A percentile compares a stretch with the other conserved stretches of the same genome.
phyloP scores from a whole-genome alignment of 78 protist genomes.

The Pirum gemmata region DNA sequence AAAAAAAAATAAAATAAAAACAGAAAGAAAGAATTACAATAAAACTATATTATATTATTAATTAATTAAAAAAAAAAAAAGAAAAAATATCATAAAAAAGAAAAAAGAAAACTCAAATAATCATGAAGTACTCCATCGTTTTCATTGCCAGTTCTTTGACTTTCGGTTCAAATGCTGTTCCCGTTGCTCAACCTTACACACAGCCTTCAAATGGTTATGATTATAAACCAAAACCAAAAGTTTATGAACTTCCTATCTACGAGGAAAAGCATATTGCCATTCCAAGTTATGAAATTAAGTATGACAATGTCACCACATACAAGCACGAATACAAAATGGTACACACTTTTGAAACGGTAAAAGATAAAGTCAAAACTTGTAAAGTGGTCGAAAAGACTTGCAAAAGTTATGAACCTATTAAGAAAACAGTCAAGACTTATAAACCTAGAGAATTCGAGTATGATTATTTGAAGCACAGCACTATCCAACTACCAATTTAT shows the following conservation, averaged over 20 bases:
- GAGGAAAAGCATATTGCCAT: not conserved
- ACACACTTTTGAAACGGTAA: not conserved
- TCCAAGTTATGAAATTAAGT: not conserved
- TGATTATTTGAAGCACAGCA: not conserved
- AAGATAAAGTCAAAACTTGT: not conserved
- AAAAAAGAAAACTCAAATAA: too few species aligned
- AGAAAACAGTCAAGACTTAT: not conserved
- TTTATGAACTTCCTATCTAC: not conserved
- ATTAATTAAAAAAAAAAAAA: too few species aligned
- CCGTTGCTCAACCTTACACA: too few species aligned
- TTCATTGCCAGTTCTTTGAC: too few species aligned
- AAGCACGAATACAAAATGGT: not conserved
- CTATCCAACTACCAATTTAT: not conserved
- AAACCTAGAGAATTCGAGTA: not conserved
- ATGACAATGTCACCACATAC: not conserved
- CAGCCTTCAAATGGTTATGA: not conserved
- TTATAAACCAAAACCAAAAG: not conserved
- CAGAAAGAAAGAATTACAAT: too few species aligned
- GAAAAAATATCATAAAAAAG: too few species aligned
- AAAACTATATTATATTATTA: too few species aligned
- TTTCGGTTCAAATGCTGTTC: too few species aligned
- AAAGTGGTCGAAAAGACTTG: not conserved
- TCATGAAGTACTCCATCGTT: too few species aligned
- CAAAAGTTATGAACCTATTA: not conserved
- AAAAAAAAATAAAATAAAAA: too few species aligned